Evolutionary conservation across 805 yeast genomes (phyloP), one percentile per base, ranked within the genome.

Genomic region (Pichia rugopelliculosa): DNA sequence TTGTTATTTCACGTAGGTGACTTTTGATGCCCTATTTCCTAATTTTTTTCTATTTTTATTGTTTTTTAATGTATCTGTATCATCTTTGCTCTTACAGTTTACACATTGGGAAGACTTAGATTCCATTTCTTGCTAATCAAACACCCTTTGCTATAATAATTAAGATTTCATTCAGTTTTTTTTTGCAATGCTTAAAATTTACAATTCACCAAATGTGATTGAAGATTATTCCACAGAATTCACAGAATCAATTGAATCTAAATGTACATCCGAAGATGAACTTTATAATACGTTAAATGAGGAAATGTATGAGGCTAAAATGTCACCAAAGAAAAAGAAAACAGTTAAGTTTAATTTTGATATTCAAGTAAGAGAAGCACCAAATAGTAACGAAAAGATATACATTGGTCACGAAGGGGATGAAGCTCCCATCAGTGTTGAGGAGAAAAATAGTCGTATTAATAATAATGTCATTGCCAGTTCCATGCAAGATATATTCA

Each of bases 1-100:
- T n/a, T n/a, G n/a, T n/a, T n/a, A n/a, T n/a, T n/a, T n/a, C n/a
- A n/a, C n/a, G n/a, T n/a, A n/a, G n/a, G n/a, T n/a, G n/a, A n/a
- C n/a, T n/a, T n/a, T 9, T 8, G 20, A 39, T 36, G 45, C 40
- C 45, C 45, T 25, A 36, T 43, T 43, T 36, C 11, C 23, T 20
- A 21, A n/a, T 30, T 22, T 37, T 18, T 15, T n/a, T 17, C 7
- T 30, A 30, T 6, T 30, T 27, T 30, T 15, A 30, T 6, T 4
- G n/a, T 30, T 30, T n/a, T 15, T 5, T n/a, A n/a, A n/a, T n/a
- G n/a, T n/a, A n/a, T n/a, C n/a, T n/a, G n/a, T n/a, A n/a, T n/a
- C n/a, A n/a, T n/a, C n/a, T n/a, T n/a, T n/a, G n/a, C n/a, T n/a
- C n/a, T n/a, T n/a, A n/a, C n/a, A n/a, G n/a, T n/a, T n/a, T n/a